Evolutionary conservation across 371 early-diverging fungal species (phyloP).

Genomic region (Haplosporangium sp.): DNA sequence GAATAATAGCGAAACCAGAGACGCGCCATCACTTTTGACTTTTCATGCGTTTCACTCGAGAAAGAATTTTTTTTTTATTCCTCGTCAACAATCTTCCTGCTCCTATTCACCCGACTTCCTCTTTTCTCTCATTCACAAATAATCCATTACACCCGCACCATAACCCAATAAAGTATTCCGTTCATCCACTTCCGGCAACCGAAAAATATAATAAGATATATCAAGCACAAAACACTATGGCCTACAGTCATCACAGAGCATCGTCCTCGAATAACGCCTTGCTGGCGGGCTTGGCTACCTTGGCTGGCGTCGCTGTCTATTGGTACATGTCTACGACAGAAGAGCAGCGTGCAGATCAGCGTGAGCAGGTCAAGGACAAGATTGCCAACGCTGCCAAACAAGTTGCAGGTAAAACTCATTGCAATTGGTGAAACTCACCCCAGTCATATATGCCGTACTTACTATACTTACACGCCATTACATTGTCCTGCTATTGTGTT

Average conservation of each 20-base stretch:
- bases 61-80: constrained; percentile 14
- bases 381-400: constrained; percentile 21
- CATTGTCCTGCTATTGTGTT: too few relatives aligned
- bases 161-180: too few relatives aligned
- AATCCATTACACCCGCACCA: not conserved
- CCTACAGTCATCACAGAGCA: constrained; percentile 10
- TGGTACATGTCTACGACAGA: constrained; percentile 55
- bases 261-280: constrained; percentile 11
- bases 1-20: not conserved
- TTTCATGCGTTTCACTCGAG: constrained; percentile 18
- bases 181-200: too few relatives aligned
- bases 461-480: too few relatives aligned
- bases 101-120: not conserved
- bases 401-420: constrained; percentile 20
- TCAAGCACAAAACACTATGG: not conserved
- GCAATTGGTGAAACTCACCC: not conserved
- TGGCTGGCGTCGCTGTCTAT: constrained; percentile 28
- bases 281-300: constrained; percentile 22
- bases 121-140: not conserved
- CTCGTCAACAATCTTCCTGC: not conserved
- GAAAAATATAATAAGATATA: not conserved
- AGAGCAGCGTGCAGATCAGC: constrained; percentile 39
- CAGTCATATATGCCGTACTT: too few relatives aligned
- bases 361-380: constrained; percentile 30
- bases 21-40: not conserved